Percentiles rank a stretch among this genome's conserved stretches.
Conservation (phyloP, 371 early-diverging fungal genomes). For the Mortierella polycephala region DNA sequence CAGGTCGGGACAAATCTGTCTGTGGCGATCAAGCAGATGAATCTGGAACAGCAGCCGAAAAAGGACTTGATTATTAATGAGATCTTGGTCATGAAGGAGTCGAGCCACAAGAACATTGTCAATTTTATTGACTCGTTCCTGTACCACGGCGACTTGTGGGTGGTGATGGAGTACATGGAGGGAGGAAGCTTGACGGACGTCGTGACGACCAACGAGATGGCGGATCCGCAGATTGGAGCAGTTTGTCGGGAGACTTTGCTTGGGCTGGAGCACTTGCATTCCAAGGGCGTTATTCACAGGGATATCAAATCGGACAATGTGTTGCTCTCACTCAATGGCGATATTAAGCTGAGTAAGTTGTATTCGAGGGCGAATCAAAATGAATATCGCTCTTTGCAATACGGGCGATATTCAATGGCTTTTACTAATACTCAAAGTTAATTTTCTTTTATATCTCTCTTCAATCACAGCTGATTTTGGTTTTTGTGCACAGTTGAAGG, state of each 20-base stretch:
- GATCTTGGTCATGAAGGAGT: constrained; percentile 93
- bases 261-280: constrained; percentile 93
- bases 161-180: constrained; percentile 98
- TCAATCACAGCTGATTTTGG: constrained; percentile 86
- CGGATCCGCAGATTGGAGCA: constrained; percentile 94
- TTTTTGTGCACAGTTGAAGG: constrained; percentile 92
- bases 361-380: too few relatives aligned
- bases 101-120: constrained; percentile 94
- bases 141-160: constrained; percentile 91
- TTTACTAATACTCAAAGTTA: constrained; percentile 11
- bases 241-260: constrained; percentile 91
- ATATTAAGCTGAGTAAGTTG: constrained; percentile 88
- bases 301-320: constrained; percentile 99
- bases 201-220: constrained; percentile 92
- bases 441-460: constrained; percentile 2
- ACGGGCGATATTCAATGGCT: too few relatives aligned
- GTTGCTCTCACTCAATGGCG: constrained; percentile 85
- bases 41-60: constrained; percentile 94
- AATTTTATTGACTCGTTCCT: constrained; percentile 95
- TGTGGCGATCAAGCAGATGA: constrained; percentile 97
- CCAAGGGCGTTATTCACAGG: constrained; percentile 94
- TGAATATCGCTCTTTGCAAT: too few relatives aligned
- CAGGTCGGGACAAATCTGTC: constrained; percentile 71
- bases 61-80: constrained; percentile 97
- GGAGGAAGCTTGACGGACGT: constrained; percentile 94